Evolutionary conservation across 139 green algal species (phyloP), one percentile per base, ranked within the genome.

Genomic region (Tetratostichococcus sp.): DNA sequence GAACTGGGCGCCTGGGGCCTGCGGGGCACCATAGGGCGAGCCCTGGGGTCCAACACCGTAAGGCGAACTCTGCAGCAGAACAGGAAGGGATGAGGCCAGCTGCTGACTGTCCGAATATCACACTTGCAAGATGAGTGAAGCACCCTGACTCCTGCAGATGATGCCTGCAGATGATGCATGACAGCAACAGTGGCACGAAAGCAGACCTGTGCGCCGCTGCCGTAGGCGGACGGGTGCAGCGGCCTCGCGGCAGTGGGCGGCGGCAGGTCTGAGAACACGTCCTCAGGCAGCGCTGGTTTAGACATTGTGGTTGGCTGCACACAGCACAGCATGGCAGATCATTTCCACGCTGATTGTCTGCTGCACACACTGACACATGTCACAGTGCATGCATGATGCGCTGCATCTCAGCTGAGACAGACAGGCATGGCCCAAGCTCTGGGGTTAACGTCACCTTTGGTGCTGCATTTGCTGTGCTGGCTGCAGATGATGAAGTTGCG

Each of bases 211-310:
- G 14, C 50, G 50, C 19, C 26, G 19, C 19, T 62, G 50, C 50
- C 50, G 19, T 62, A 62, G 50, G 50, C 17, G 50, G 19, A 2
- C 19, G 50, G 50, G 11, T 50, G 39, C 39, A 50, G 39, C 39
- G 39, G 39, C 39, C 14, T 8, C 8, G 39, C 8, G 14, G 58
- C 14, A 11, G 58, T 4, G 17, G 62, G 25, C 62, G 62, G 26
- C 4, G 62, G 62, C 26, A 23, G 2, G 14, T 77, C 81, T 6
- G 74, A 71, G 35, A 86, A 86, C 67, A 84, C 80, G 70, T 85
- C 79, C 43, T 85, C 82, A 35, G 82, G 82, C 50, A 86, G 71
- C 1, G 82, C 67, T 11, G 65, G 65, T 23, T 72, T 72, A 19
- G 71, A 28, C 17, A 76, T 23, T 4, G 59, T n/a, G 43, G 17